A percentile compares a stretch with the other conserved stretches of the same genome.
Evolutionary conservation across 192 early-diverging fungal species (phyloP).

Genomic region (Pilaira anomala): DNA sequence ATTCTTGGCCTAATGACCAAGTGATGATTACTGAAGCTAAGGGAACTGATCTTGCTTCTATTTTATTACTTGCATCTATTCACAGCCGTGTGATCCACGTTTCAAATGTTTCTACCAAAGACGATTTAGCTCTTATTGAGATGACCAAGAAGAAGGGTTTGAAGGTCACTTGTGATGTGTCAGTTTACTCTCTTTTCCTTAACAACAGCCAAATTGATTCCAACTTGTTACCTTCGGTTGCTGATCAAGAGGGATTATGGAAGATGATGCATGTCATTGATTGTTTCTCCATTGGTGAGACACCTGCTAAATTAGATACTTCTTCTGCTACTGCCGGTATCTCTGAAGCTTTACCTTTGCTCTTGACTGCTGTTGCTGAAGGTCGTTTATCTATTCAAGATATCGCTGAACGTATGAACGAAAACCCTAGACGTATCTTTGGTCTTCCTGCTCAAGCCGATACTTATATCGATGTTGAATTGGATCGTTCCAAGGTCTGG

Average conservation of each 20-base stretch:
- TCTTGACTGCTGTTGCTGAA: constrained; percentile 80
- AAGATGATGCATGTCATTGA: constrained; percentile 79
- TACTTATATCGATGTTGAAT: constrained; percentile 93
- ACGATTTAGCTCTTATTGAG: constrained; percentile 83
- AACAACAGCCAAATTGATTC: constrained; percentile 28
- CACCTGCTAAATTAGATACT: constrained; percentile 64
- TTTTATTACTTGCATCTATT: constrained; percentile 83
- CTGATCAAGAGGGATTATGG: constrained; percentile 78
- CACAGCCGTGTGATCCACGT: constrained; percentile 83
- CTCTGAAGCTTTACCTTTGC: constrained; percentile 69
- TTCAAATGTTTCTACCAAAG: constrained; percentile 74
- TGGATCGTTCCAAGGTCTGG: constrained; percentile 67
- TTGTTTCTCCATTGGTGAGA: constrained; percentile 83
- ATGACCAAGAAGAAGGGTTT: constrained; percentile 86
- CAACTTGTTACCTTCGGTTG: constrained; percentile 42
- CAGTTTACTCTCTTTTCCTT: constrained; percentile 79
- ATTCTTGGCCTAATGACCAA: constrained; percentile 69
- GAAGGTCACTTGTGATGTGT: constrained; percentile 89
- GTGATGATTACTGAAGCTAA: constrained; percentile 83
- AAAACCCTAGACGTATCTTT: constrained; percentile 89
- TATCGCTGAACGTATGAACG: constrained; percentile 69
- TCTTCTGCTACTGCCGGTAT: constrained; percentile 52
- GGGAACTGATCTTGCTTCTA: constrained; percentile 82
- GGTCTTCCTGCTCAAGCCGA: constrained; percentile 84
- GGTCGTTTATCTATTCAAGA: constrained; percentile 78